Percentiles rank a stretch among this genome's conserved stretches.
Conservation (phyloP, 768 basidiomycete genomes). For the Pulveroboletus sp. region DNA sequence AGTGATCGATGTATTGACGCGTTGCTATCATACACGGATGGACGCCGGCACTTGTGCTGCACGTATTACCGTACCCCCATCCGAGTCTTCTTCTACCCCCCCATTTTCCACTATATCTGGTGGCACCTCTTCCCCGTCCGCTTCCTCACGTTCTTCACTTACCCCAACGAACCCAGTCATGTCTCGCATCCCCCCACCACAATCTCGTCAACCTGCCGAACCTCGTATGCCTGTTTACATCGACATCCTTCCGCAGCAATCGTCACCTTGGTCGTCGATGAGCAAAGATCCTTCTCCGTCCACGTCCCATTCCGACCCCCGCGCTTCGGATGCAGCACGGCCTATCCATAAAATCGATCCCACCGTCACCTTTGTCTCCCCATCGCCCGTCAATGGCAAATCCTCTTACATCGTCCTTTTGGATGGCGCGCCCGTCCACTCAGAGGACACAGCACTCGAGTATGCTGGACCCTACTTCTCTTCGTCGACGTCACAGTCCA, state of each 20-base stretch:
- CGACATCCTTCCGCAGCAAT: conserved; percentile 29
- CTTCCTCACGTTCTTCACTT: conserved; percentile 18
- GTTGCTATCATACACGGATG: conserved; percentile 31
- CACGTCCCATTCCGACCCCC: not conserved
- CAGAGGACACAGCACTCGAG: conserved; percentile 43
- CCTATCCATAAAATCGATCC: conserved; percentile 61
- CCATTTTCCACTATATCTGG: conserved; percentile 28
- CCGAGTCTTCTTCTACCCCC: conserved; percentile 14
- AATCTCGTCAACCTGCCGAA: conserved; percentile 19
- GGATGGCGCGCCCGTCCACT: conserved; percentile 47
- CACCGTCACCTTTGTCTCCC: conserved; percentile 61
- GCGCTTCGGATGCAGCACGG: conserved; percentile 39
- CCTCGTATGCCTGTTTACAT: conserved; percentile 32
- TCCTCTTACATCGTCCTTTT: conserved; percentile 56
- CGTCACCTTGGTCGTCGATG: conserved; percentile 9
- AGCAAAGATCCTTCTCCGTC: not conserved
- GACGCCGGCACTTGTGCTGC: conserved; percentile 20
- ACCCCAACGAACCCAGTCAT: conserved; percentile 17
- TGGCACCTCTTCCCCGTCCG: conserved; percentile 17
- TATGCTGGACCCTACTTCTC: conserved; percentile 35
- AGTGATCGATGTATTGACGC: conserved; percentile 35
- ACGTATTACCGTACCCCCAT: conserved; percentile 12
- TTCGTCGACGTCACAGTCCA: conserved; percentile 20
- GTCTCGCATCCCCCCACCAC: conserved; percentile 21
- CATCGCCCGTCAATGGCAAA: conserved; percentile 44